A percentile compares a stretch with the other conserved stretches of the same genome.
phyloP scores from a whole-genome alignment of 345 rosid species.

The Aquilaria sinensis region DNA sequence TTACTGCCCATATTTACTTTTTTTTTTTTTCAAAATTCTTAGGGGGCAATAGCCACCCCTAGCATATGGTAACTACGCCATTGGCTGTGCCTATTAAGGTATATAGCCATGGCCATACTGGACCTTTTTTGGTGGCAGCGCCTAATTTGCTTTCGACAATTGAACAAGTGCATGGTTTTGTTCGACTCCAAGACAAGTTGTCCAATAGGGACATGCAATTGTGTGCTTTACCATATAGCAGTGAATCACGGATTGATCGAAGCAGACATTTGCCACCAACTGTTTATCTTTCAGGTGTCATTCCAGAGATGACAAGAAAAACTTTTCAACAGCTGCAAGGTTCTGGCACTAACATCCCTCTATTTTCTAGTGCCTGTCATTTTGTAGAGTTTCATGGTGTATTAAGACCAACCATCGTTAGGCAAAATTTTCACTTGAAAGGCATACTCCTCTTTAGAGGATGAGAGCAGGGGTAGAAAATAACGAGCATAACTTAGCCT shows the following conservation, averaged over 20 bases:
- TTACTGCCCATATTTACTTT: too few species aligned
- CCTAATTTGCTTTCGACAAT: slow-evolving; percentile 6
- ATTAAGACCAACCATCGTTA: not conserved
- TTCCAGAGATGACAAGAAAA: slow-evolving; percentile 13
- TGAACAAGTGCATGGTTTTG: slow-evolving; percentile 9
- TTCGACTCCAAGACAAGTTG: slow-evolving; percentile 6
- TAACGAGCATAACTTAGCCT: slow-evolving; percentile 4
- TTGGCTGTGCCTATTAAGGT: not conserved
- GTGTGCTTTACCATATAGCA: slow-evolving; percentile 5
- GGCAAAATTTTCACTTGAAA: slow-evolving; percentile 12
- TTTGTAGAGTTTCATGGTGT: slow-evolving; percentile 2
- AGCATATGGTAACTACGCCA: too few species aligned
- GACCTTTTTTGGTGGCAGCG: slow-evolving; percentile 8
- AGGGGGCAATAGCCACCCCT: too few species aligned
- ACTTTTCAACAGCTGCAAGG: slow-evolving; percentile 1
- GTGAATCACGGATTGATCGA: slow-evolving; percentile 13
- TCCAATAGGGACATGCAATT: not conserved
- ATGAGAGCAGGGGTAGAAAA: slow-evolving; percentile 5
- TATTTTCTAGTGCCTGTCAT: slow-evolving; percentile 8
- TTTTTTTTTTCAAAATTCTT: too few species aligned
- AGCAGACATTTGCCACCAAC: slow-evolving; percentile 7
- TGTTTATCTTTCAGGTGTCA: slow-evolving; percentile 4
- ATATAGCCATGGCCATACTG: slow-evolving; percentile 11
- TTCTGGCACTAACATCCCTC: not conserved
- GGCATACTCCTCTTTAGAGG: slow-evolving; percentile 1